Evolutionary conservation across 176 grass and related monocot genomes (phyloP).

Genomic region (Phoenix roebelenii): DNA sequence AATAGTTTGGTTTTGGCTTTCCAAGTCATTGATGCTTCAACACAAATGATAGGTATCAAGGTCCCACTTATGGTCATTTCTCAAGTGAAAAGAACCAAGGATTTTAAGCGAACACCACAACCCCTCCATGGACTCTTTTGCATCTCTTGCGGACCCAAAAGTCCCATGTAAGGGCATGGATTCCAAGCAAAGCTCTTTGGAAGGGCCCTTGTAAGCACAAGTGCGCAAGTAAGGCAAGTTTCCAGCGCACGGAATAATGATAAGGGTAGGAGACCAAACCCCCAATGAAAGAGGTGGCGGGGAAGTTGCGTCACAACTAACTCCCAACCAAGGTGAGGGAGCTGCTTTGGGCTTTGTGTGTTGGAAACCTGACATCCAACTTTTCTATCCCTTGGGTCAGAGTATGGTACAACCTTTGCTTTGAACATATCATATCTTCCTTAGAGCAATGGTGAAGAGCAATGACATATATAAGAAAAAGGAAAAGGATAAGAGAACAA

Average conservation of each 20-base stretch:
- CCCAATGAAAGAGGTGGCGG: background rate
- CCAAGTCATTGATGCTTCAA: background rate
- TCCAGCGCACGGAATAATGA: background rate
- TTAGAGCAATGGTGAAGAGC: background rate
- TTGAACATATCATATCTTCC: conserved; percentile 11
- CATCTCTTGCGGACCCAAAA: too few relatives aligned
- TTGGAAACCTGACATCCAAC: background rate
- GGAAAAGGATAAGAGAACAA: background rate
- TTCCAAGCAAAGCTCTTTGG: background rate
- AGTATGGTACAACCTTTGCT: conserved; percentile 8
- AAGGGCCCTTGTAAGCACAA: background rate
- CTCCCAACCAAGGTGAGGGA: background rate
- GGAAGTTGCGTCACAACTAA: conserved; percentile 1
- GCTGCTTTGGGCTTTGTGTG: background rate
- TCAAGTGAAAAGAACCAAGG: background rate
- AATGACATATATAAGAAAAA: conserved; percentile 1
- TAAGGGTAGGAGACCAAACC: background rate
- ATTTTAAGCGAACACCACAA: background rate
- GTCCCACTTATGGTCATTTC: background rate
- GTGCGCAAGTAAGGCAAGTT: background rate
- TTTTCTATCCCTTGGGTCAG: conserved; percentile 16
- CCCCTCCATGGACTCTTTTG: background rate
- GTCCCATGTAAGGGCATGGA: background rate
- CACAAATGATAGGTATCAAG: background rate
- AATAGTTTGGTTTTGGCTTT: background rate